Evolutionary conservation across 2,329 filamentous ascomycete species (phyloP).

Genomic region (Colletotrichum lupini): DNA sequence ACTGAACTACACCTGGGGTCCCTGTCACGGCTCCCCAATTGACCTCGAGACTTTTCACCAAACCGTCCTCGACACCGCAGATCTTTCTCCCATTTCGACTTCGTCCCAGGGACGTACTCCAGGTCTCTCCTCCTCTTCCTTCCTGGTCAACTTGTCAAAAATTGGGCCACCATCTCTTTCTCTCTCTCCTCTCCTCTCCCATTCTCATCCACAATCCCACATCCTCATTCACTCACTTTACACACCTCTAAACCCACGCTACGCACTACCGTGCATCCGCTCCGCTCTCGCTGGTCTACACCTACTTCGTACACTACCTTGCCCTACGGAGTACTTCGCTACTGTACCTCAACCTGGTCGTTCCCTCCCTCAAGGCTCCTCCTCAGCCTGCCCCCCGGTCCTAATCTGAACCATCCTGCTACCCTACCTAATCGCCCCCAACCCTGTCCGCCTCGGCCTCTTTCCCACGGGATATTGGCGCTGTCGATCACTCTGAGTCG

Average conservation of each 20-base stretch:
- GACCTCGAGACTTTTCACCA: slow-evolving; percentile 35
- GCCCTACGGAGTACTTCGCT: no score
- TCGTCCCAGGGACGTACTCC: slow-evolving; percentile 27
- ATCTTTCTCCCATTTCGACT: slow-evolving; percentile 31
- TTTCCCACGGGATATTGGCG: slow-evolving; percentile 61
- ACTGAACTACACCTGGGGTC: slow-evolving; percentile 23
- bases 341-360: slow-evolving; percentile 7
- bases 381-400: slow-evolving; percentile 47
- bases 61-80: slow-evolving; percentile 27
- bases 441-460: slow-evolving; percentile 59
- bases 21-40: slow-evolving; percentile 30
- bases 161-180: slow-evolving; percentile 31
- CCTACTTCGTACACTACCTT: neutral
- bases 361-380: slow-evolving; percentile 37
- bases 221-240: no score
- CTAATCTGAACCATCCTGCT: slow-evolving; percentile 46
- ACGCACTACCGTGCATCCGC: slow-evolving; percentile 28
- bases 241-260: slow-evolving; percentile 18
- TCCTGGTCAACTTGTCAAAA: slow-evolving; percentile 33
- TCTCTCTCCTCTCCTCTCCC: neutral
- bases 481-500: slow-evolving; percentile 65
- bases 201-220: neutral
- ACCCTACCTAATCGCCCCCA: slow-evolving; percentile 53
- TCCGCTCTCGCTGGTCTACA: slow-evolving; percentile 28
- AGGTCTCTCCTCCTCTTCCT: slow-evolving; percentile 33